Percentiles rank a stretch among this genome's conserved stretches.
These are phyloP conservation scores for Calonectria hawksworthii DNA, from an alignment of 2,329 filamentous ascomycete species.

Conservation along the genomic window DNA sequence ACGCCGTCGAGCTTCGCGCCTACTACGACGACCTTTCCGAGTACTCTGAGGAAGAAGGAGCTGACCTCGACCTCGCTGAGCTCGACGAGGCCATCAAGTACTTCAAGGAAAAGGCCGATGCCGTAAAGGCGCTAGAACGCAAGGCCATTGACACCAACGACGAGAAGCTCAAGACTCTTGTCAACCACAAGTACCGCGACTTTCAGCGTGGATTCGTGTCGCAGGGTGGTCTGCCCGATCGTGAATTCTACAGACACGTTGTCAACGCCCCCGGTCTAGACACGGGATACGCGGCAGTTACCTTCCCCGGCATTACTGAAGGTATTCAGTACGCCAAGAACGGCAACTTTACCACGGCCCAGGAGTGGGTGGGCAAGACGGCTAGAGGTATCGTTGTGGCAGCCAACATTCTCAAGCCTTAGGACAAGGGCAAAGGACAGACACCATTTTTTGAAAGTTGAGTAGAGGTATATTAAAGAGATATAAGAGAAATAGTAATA, in stretches of 20 bases:
- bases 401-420: conserved; percentile 52
- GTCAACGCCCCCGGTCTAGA: conserved; percentile 63
- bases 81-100: conserved; percentile 55
- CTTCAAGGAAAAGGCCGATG: conserved; percentile 51
- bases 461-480: not conserved
- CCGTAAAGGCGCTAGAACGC: conserved; percentile 50
- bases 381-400: conserved; percentile 51
- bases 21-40: conserved; percentile 56
- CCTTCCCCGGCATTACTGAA: conserved; percentile 73
- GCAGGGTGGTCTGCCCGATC: conserved; percentile 60
- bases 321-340: conserved; percentile 69
- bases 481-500: not conserved
- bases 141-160: conserved; percentile 48
- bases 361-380: conserved; percentile 54
- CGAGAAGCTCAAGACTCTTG: conserved; percentile 48
- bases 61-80: conserved; percentile 53
- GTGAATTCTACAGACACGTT: conserved; percentile 62
- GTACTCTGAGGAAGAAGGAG: conserved; percentile 48
- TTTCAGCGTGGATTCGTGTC: conserved; percentile 64
- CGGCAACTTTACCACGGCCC: conserved; percentile 44
- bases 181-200: conserved; percentile 63
- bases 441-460: not conserved
- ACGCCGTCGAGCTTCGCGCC: conserved; percentile 53
- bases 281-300: conserved; percentile 59
- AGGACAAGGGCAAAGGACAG: not conserved